Evolutionary conservation across 805 yeast genomes (phyloP).

Genomic region (Starmerella potacharoeniae): DNA sequence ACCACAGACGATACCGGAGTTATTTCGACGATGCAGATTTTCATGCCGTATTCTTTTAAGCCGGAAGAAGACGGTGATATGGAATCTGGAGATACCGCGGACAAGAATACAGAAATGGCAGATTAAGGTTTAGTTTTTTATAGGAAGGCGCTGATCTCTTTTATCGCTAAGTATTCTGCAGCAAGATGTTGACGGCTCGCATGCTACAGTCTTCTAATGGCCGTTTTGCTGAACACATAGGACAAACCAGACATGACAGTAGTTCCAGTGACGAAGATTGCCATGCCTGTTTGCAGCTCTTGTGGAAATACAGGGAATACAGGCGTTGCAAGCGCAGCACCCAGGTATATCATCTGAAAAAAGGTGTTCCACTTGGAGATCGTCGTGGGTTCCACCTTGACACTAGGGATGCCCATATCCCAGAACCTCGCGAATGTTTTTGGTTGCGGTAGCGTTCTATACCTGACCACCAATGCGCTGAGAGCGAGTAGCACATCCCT

Average conservation of each 20-base stretch:
- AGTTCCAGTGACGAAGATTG: conserved; percentile 43
- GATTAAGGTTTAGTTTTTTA: too few relatives aligned
- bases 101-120: too few relatives aligned
- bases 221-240: conserved; percentile 18
- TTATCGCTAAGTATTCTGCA: neutral
- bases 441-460: conserved; percentile 62
- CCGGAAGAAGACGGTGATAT: neutral
- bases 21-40: neutral
- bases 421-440: conserved; percentile 59
- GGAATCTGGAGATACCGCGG: too few relatives aligned
- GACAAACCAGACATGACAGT: conserved; percentile 64
- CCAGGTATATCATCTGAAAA: conserved; percentile 84
- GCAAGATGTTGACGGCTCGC: neutral
- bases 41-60: neutral
- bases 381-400: conserved; percentile 75
- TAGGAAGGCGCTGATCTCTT: too few relatives aligned
- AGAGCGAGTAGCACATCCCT: conserved; percentile 66
- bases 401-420: conserved; percentile 71
- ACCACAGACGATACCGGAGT: neutral
- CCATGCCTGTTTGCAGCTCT: conserved; percentile 24
- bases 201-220: conserved; percentile 21
- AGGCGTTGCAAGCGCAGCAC: conserved; percentile 46
- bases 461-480: conserved; percentile 63
- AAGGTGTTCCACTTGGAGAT: conserved; percentile 85
- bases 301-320: conserved; percentile 32